These are phyloP conservation scores for Acacia acuminata DNA, from an alignment of 306 rosid genomes.

Conservation along the genomic window DNA sequence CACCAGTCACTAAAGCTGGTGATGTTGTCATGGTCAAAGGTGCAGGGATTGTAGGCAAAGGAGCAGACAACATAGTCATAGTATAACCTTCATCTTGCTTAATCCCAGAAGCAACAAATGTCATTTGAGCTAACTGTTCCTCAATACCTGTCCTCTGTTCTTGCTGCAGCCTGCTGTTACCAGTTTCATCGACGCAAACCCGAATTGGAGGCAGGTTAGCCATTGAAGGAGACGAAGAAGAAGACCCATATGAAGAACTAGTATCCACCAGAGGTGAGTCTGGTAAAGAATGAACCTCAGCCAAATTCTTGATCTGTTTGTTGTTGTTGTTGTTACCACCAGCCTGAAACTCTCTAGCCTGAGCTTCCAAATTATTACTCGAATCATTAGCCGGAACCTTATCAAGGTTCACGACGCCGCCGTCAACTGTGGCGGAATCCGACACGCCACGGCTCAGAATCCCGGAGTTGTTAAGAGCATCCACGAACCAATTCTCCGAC, in stretches of 20 bases:
- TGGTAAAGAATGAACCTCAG: constrained; percentile 50
- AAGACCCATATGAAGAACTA: constrained; percentile 53
- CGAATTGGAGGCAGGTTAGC: constrained; percentile 87
- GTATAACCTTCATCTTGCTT: constrained; percentile 44
- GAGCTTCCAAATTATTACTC: constrained; percentile 65
- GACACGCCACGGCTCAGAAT: constrained; percentile 53
- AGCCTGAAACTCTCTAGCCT: constrained; percentile 11
- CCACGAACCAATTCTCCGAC: constrained; percentile 94
- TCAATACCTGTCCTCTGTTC: constrained; percentile 57
- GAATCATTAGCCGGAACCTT: constrained; percentile 56
- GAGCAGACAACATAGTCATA: constrained; percentile 33
- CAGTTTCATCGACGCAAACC: constrained; percentile 65
- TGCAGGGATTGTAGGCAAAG: constrained; percentile 45
- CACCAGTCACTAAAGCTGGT: constrained; percentile 38
- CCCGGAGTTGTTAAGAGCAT: constrained; percentile 79
- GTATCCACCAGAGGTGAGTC: constrained; percentile 68
- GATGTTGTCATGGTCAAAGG: constrained; percentile 27
- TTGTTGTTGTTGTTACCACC: constrained; percentile 26
- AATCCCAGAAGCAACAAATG: constrained; percentile 31
- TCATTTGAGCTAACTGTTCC: constrained; percentile 73
- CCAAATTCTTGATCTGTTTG: constrained; percentile 48
- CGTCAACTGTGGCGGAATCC: constrained; percentile 61
- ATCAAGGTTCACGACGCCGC: constrained; percentile 54
- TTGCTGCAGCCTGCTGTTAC: constrained; percentile 45
- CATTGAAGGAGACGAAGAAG: constrained; percentile 68